These are phyloP conservation scores for Datura wrightii DNA, from an alignment of 257 asterid genomes.

Conservation along the genomic window DNA sequence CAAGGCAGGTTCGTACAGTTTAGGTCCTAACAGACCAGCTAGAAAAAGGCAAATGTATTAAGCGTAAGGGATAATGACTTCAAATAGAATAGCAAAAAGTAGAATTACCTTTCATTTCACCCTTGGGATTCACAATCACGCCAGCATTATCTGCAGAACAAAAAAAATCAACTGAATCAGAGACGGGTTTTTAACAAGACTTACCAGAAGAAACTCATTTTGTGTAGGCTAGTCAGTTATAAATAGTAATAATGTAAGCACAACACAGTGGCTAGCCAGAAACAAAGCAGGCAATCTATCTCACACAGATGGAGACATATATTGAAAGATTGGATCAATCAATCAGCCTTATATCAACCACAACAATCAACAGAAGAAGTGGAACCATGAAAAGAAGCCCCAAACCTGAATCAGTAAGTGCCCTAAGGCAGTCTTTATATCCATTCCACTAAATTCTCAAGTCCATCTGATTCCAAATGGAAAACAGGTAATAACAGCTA, in stretches of 20 bases:
- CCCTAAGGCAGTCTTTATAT: not conserved
- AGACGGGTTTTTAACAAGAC: not conserved
- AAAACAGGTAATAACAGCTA: not conserved
- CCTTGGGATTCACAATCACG: slow-evolving; percentile 66
- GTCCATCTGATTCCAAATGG: not conserved
- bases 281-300: not conserved
- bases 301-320: not conserved
- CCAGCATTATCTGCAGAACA: slow-evolving; percentile 58
- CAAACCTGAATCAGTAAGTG: rapidly evolving
- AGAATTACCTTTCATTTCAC: slow-evolving; percentile 64
- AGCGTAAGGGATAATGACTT: not conserved
- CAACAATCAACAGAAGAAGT: not conserved
- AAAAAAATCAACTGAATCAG: not conserved
- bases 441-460: not conserved
- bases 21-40: not conserved
- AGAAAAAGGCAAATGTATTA: not conserved
- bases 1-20: not conserved
- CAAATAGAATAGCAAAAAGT: not conserved
- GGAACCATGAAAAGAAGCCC: not conserved
- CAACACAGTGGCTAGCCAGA: not conserved
- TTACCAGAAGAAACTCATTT: not conserved
- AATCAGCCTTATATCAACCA: not conserved
- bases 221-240: not conserved
- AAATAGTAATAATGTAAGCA: not conserved
- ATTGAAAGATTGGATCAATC: rapidly evolving